Evolutionary conservation across 805 yeast genomes (phyloP).

Genomic region (Monosporozyma unispora): DNA sequence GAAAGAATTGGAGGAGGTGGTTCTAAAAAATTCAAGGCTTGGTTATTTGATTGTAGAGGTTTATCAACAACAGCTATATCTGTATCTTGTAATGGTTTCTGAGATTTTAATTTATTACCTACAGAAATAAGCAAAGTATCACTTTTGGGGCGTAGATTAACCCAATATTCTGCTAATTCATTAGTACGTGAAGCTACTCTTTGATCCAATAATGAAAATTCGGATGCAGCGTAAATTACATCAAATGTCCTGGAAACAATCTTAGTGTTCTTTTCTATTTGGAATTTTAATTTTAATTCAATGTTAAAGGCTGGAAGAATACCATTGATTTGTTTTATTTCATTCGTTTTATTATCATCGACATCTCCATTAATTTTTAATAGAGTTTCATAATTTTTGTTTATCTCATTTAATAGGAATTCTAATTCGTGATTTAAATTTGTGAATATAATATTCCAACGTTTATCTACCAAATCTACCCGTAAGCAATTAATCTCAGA

Average conservation of each 20-base stretch:
- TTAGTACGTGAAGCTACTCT: slow-evolving; percentile 30
- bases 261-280: slow-evolving; percentile 30
- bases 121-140: slow-evolving; percentile 10
- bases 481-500: slow-evolving; percentile 36
- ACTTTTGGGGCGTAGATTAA: slow-evolving; percentile 15
- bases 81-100: too few relatives aligned
- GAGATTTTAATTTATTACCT: neutral
- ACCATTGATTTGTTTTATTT: too few relatives aligned
- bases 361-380: neutral
- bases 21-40: neutral
- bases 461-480: slow-evolving; percentile 39
- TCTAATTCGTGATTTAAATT: slow-evolving; percentile 38
- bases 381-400: slow-evolving; percentile 10
- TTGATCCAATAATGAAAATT: slow-evolving; percentile 35
- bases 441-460: slow-evolving; percentile 49
- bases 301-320: neutral
- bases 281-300: slow-evolving; percentile 14
- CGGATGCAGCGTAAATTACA: slow-evolving; percentile 33
- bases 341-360: neutral
- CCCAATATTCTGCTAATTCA: slow-evolving; percentile 31
- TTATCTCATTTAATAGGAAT: slow-evolving; percentile 19
- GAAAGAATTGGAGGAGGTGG: slow-evolving; percentile 5
- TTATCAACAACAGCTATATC: neutral
- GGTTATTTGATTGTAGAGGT: neutral
- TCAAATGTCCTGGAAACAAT: slow-evolving; percentile 35